phyloP scores from a whole-genome alignment of 768 basidiomycete genomes.

The Lentinula sp. region DNA sequence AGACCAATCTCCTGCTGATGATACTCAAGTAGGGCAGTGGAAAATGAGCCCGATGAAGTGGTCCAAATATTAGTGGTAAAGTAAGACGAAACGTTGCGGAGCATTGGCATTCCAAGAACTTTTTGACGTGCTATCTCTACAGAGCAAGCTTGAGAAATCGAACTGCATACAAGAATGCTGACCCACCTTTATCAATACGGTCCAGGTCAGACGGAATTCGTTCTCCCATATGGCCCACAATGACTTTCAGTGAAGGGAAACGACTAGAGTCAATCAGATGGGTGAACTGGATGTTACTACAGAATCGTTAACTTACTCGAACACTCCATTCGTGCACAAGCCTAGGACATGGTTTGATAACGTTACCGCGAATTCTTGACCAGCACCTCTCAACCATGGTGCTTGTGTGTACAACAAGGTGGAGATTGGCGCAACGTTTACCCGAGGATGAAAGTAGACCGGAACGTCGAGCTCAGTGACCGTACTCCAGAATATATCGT shows the following conservation, averaged over 20 bases:
- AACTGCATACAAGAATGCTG: background rate
- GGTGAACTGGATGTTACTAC: background rate
- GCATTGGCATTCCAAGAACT: slow-evolving; percentile 24
- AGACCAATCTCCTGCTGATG: slow-evolving; percentile 35
- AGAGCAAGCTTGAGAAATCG: background rate
- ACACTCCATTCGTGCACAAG: slow-evolving; percentile 31
- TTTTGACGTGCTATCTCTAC: background rate
- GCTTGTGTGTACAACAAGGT: slow-evolving; percentile 17
- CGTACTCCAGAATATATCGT: slow-evolving; percentile 1
- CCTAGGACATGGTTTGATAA: slow-evolving; percentile 34
- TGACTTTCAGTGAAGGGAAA: slow-evolving; percentile 32
- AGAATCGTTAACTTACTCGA: slow-evolving; percentile 12
- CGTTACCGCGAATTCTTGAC: slow-evolving; percentile 31
- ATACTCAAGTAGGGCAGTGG: slow-evolving; percentile 29
- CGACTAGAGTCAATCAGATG: slow-evolving; percentile 21
- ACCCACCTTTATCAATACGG: slow-evolving; percentile 30
- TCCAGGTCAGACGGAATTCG: slow-evolving; percentile 35
- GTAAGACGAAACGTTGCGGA: slow-evolving; percentile 29
- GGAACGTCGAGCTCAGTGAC: slow-evolving; percentile 6
- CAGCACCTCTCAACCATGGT: slow-evolving; percentile 24
- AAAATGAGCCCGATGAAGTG: slow-evolving; percentile 35
- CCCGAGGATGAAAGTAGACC: slow-evolving; percentile 4
- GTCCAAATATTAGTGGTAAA: slow-evolving; percentile 33
- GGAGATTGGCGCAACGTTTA: background rate
- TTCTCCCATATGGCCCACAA: slow-evolving; percentile 40